These are phyloP conservation scores for Talaromyces amestolkiae DNA, from an alignment of 2,329 filamentous ascomycete species.

Conservation along the genomic window DNA sequence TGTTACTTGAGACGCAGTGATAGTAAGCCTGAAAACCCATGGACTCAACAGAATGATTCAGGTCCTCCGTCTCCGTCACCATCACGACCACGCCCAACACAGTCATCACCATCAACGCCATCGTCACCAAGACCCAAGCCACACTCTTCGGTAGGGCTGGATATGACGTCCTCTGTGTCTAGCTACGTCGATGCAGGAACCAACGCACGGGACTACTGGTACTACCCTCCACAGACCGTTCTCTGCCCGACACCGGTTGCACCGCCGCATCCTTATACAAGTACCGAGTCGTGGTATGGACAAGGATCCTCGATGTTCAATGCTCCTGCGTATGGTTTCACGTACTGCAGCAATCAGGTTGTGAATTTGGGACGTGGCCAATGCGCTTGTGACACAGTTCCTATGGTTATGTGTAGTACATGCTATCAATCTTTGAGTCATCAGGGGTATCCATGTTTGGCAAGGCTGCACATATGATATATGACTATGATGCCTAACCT, in stretches of 20 bases:
- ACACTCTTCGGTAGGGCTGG: not conserved
- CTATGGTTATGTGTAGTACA: not conserved
- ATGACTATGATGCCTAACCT: not conserved
- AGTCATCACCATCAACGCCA: not conserved
- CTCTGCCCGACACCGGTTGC: too few species aligned
- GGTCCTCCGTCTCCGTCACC: not conserved
- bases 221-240: not conserved
- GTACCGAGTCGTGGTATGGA: not conserved
- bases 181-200: not conserved
- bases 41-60: not conserved
- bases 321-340: not conserved
- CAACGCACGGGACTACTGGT: not conserved
- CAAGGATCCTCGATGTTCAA: not conserved
- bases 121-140: not conserved
- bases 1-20: not conserved
- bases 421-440: not conserved
- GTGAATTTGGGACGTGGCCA: not conserved
- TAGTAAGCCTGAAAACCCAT: not conserved
- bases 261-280: constrained; percentile 9
- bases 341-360: not conserved
- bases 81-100: not conserved
- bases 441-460: not conserved
- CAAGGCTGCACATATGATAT: not conserved
- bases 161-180: not conserved
- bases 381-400: not conserved